Base-by-base conservation (phyloP, 139 green algal genomes). In the Desmodesmus armatus region DNA sequence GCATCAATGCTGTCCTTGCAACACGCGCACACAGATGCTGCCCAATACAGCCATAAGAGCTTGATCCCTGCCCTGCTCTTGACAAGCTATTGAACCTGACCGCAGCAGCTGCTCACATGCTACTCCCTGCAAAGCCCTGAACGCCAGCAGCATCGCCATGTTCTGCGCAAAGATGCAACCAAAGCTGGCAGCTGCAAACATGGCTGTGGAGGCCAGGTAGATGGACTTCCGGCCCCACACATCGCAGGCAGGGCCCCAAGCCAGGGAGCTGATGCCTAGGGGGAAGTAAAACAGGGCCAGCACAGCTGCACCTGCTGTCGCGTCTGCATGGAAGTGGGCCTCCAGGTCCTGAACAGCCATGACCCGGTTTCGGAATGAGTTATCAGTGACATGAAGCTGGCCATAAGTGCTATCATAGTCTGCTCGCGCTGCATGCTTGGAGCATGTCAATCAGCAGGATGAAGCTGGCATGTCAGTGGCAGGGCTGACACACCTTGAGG, bases 201-300 rank as follows among this genome's bases (percentile, higher is more conserved):
- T 33, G 25, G 29, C 29, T 41, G 71, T 79, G 43, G 71, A 79
- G n/a, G 43, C 71, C 71, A 79, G 71, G 43, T 79, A 79, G 41
- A 58, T 79, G 43, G 71, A 29, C 43, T 79, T 79, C 40, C 71
- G 33, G 43, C 71, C 71, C 71, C 71, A 79, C 43, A 41, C 15
- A 43, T 79, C 71, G 41, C 71, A 79, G 27, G 71, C 71, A 29
- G 71, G 71, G 43, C 71, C 71, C 71, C 71, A 79, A 15, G 63
- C 35, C 41, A 79, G 43, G 3, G 43, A 63, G 3, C 43, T 37
- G 3, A 79, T n/a, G 5, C 71, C 71, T n/a, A 79, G 9, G 15
- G 71, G 71, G 41, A 79, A 39, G 71, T 63, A 79, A 17, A 43
- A 79, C 31, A 11, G 23, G 1, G 31, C 58, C 58, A 67, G n/a